A percentile compares a stretch with the other conserved stretches of the same genome.
Conservation (phyloP, 768 basidiomycete species). For the Hortiboletus flavorubellus region DNA sequence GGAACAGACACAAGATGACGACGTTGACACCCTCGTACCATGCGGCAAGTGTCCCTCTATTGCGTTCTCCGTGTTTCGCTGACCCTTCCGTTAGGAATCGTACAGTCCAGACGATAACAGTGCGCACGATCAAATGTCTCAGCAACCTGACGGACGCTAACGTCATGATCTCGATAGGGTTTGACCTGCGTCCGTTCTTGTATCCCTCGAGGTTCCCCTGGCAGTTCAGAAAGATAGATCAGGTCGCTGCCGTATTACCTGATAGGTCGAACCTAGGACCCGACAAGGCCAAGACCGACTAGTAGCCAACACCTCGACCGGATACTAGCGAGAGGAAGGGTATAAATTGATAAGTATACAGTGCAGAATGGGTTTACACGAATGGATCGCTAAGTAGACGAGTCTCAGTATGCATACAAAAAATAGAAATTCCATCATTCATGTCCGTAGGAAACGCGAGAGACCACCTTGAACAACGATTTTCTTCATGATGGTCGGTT, state of each 20-base stretch:
- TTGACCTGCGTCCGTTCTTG: constrained; percentile 93
- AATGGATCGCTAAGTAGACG: not conserved
- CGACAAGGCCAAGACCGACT: constrained; percentile 50
- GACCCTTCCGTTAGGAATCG: constrained; percentile 59
- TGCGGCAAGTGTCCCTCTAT: constrained; percentile 54
- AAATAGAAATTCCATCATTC: not conserved
- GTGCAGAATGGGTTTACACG: constrained; percentile 1
- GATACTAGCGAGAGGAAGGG: not conserved
- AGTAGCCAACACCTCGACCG: constrained; percentile 12
- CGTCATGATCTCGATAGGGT: constrained; percentile 49
- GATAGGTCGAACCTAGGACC: constrained; percentile 51
- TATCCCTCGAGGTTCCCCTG: constrained; percentile 94
- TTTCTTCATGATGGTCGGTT: constrained; percentile 91
- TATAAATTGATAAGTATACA: constrained; percentile 10
- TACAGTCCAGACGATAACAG: constrained; percentile 97
- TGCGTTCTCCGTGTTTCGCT: not conserved
- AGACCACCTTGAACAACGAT: constrained; percentile 72
- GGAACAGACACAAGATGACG: constrained; percentile 99
- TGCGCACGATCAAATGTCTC: constrained; percentile 36
- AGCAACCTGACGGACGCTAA: not conserved
- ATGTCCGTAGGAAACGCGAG: constrained; percentile 65
- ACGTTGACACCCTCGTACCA: constrained; percentile 92
- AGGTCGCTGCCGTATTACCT: constrained; percentile 71
- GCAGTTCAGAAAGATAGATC: constrained; percentile 96
- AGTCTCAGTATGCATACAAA: not conserved